Base-by-base conservation (phyloP, 805 yeast genomes). In the Blastobotrys attinorum region DNA sequence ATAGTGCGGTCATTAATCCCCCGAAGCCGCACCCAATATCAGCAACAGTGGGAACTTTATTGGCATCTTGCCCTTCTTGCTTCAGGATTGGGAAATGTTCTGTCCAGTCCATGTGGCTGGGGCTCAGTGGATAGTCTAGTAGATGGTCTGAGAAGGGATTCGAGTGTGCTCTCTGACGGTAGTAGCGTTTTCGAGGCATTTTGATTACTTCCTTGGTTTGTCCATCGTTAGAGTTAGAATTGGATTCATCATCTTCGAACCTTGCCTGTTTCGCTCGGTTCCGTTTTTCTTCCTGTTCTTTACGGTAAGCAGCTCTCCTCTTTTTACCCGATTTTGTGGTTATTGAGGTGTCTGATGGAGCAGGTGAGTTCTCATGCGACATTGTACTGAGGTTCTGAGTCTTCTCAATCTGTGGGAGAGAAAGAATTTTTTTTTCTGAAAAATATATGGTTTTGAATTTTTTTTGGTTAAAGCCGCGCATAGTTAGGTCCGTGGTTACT, bases 1-100 rank as follows among this genome's bases (percentile, higher is more conserved):
- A 81, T 45, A 92, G 71, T 43, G 86, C 83, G 29, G 83, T 79
- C 54, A 86, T 62, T 46, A 92, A 70, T 0, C 98, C 98, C 43
- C 98, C 98, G 62, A 85, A 92, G 1, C 98, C 98, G 67, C 98
- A 92, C 6, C 98, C 98, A 47, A 92, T 77, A 61, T 92, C 98
- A 3, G 97, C 97, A 42, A 92, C 82, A 44, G 62, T 58, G 1
- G 62, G 62, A 17, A 88, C 95, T 10, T 66, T 52, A 15, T 46
- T 36, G 10, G 66, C 50, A 20, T 44, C 31, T 11, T 25, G 29
- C 17, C 32, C 38, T 20, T 37, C 35, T 62, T 2, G 57, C 56
- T 34, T 65, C 67, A 54, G 73, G 73, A 71, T 67, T 3, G 96
- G 97, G 56, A 79, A 90, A 42, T 83, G 66, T 56, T 69, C 74